A percentile compares a stretch with the other conserved stretches of the same genome.
These are phyloP conservation scores for Metschnikowia lochheadii DNA, from an alignment of 805 yeast genomes.

Conservation along the genomic window DNA sequence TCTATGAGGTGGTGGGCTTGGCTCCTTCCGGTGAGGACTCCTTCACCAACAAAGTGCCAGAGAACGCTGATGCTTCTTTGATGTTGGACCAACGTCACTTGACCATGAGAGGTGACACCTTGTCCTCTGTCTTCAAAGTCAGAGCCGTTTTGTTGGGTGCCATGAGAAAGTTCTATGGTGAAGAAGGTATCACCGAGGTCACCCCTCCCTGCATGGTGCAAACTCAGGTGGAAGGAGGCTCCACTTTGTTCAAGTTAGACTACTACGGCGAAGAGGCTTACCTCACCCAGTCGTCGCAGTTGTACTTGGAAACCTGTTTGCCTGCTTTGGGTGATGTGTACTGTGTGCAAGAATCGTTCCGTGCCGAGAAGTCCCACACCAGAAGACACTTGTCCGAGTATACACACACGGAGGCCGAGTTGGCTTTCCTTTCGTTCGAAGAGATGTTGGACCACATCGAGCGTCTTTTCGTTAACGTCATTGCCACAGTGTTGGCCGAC, in stretches of 20 bases:
- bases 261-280: conserved; percentile 97
- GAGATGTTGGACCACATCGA: conserved; percentile 85
- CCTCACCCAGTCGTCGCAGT: conserved; percentile 94
- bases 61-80: conserved; percentile 88
- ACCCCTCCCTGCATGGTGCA: conserved; percentile 99
- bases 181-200: conserved; percentile 79
- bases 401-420: conserved; percentile 95
- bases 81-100: conserved; percentile 93
- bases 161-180: conserved; percentile 71
- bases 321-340: conserved; percentile 96
- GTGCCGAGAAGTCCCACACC: conserved; percentile 98
- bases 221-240: conserved; percentile 99
- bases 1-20: conserved; percentile 80
- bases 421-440: conserved; percentile 82
- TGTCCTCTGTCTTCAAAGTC: conserved; percentile 90
- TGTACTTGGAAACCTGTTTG: conserved; percentile 92
- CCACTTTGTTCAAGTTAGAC: conserved; percentile 86
- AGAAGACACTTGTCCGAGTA: conserved; percentile 97
- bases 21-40: conserved; percentile 98
- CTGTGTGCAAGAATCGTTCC: conserved; percentile 96
- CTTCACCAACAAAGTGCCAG: conserved; percentile 90
- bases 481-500: conserved; percentile 77
- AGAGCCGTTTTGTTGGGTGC: conserved; percentile 75
- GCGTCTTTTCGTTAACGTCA: conserved; percentile 61
- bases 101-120: conserved; percentile 92